A percentile compares a stretch with the other conserved stretches of the same genome.
phyloP scores from a whole-genome alignment of 129 eudicot genomes.

The Kitagawia praeruptora region DNA sequence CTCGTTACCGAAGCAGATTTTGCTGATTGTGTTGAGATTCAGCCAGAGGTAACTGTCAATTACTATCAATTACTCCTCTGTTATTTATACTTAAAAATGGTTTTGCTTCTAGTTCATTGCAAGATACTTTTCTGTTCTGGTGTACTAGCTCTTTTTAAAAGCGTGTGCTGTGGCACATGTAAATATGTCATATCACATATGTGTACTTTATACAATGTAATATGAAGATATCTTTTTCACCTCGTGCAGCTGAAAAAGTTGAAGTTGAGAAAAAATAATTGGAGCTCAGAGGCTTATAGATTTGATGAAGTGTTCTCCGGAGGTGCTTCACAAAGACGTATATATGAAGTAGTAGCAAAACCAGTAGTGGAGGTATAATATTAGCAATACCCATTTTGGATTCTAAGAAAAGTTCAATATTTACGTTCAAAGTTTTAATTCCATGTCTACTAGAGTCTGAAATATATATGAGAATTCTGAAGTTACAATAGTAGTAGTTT shows the following conservation, averaged over 20 bases:
- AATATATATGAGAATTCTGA: background rate
- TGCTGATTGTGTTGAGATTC: conserved; percentile 76
- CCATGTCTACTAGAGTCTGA: background rate
- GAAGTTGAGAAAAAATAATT: conserved; percentile 78
- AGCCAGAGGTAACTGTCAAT: conserved; percentile 64
- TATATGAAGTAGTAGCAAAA: conserved; percentile 89
- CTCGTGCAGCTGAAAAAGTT: conserved; percentile 70
- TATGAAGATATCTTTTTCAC: background rate
- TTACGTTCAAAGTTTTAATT: background rate
- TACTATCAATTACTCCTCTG: background rate
- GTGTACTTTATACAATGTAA: background rate
- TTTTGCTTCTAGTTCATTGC: conserved; percentile 7
- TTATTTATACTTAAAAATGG: background rate
- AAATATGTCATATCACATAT: background rate
- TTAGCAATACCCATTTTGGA: background rate
- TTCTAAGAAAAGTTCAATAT: background rate
- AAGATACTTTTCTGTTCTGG: background rate
- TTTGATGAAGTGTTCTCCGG: conserved; percentile 93
- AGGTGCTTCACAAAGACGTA: conserved; percentile 91
- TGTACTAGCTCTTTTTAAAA: background rate
- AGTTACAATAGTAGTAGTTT: background rate
- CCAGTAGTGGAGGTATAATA: conserved; percentile 89
- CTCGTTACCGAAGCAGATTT: conserved; percentile 67
- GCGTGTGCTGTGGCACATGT: background rate
- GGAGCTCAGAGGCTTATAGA: conserved; percentile 80